Percentiles rank a stretch among this genome's conserved stretches.
Evolutionary conservation across 352 stramenopile genomes (phyloP).

Genomic region (Pythium pyrilobum): DNA sequence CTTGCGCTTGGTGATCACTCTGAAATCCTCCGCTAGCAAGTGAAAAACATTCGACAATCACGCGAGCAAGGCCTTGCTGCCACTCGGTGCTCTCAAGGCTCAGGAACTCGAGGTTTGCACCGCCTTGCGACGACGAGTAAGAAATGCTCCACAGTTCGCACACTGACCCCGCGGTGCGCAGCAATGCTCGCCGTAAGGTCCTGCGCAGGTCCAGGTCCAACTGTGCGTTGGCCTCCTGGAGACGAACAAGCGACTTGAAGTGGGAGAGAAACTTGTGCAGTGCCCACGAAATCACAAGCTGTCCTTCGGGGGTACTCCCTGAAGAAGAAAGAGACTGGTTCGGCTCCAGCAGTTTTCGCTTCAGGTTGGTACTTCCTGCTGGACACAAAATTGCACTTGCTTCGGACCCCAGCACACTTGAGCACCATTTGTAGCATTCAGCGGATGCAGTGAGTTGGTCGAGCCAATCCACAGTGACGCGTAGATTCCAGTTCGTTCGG

Average conservation of each 20-base stretch:
- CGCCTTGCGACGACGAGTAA: no score
- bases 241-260: background rate
- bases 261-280: slow-evolving; percentile 2
- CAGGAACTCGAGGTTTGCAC: no score
- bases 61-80: no score
- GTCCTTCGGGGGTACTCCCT: background rate
- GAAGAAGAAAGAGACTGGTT: background rate
- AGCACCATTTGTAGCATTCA: slow-evolving; percentile 54
- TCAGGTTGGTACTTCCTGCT: slow-evolving; percentile 26
- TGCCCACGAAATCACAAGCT: slow-evolving; percentile 5
- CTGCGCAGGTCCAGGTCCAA: slow-evolving; percentile 2
- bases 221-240: background rate
- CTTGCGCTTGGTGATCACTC: no score
- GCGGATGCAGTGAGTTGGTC: slow-evolving; percentile 55
- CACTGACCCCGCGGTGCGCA: background rate
- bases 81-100: no score
- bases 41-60: no score
- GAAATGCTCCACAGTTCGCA: slow-evolving; percentile 3
- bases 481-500: slow-evolving; percentile 11
- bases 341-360: slow-evolving; percentile 18
- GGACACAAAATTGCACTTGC: slow-evolving; percentile 12
- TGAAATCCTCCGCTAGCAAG: no score
- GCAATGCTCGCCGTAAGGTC: background rate
- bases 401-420: slow-evolving; percentile 31
- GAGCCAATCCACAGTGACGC: slow-evolving; percentile 40